Evolutionary conservation across 2,329 filamentous ascomycete species (phyloP), one percentile per base, ranked within the genome.

Genomic region (Nemania serpens): DNA sequence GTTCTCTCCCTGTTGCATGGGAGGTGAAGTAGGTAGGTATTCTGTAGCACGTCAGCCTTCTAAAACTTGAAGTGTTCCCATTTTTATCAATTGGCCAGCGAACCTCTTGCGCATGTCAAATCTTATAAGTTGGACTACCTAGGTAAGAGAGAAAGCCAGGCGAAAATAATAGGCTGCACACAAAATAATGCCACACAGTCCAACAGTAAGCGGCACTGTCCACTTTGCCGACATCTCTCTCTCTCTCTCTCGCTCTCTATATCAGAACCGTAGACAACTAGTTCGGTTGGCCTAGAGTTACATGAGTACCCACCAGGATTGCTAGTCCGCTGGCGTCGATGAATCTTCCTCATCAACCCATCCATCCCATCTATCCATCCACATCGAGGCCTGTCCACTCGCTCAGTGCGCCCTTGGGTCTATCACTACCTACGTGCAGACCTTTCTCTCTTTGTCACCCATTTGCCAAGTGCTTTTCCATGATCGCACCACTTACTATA

Each of bases 251-350:
- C 18, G 46, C 17, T 52, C 29, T 22, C 18, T 46, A 64, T 61
- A 64, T 62, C 58, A 52, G 46, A 55, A 58, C 41, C 33, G 53
- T 36, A 61, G 46, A 45, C 42, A 51, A 43, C 52, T 61, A 64
- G 59, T 53, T 57, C 55, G 59, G 55, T 61, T 50, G 62, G 58
- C 47, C 58, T 56, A 39, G 47, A 62, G 62, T 64, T 62, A 64
- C 62, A 64, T 64, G 62, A 64, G 62, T 61, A 61, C 51, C 61
- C 61, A 63, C 61, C 57, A 45, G 47, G 43, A 57, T 57, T 63
- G 63, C 57, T 65, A 65, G 61, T 64, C 61, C 57, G 54, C 51
- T 50, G 34, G 48, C 52, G 58, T 55, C 55, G 50, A 58, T 53
- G 58, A 64, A 58, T 61, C 61, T 61, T 54, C 58, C 61, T 59